Evolutionary conservation across 345 rosid species (phyloP).

Genomic region (Gossypium raimondii): DNA sequence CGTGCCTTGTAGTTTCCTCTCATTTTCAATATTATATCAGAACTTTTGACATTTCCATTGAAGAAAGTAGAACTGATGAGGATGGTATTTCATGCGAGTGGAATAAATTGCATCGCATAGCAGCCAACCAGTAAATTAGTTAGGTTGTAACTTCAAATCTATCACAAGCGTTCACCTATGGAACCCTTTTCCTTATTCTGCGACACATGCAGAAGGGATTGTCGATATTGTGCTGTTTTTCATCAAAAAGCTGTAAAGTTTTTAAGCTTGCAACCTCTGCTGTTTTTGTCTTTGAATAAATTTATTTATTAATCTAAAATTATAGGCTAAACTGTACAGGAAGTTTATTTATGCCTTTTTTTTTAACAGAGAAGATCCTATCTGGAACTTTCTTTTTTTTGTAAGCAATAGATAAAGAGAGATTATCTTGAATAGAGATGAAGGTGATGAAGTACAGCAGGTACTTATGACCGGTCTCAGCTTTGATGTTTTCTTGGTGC

Average conservation of each 20-base stretch:
- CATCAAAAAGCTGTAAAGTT: not conserved
- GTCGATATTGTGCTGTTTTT: not conserved
- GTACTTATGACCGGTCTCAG: slow-evolving; percentile 43
- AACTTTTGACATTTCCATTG: not conserved
- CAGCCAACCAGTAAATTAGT: not conserved
- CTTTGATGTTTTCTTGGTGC: slow-evolving; percentile 40
- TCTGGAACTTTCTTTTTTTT: not conserved
- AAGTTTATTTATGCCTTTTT: not conserved
- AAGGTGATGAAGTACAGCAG: slow-evolving; percentile 39
- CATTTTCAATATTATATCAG: not conserved
- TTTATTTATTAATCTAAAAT: not conserved
- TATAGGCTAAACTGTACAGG: not conserved
- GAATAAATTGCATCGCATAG: not conserved
- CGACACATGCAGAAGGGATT: not conserved
- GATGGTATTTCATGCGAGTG: not conserved
- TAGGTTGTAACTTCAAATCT: not conserved
- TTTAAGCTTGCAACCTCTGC: not conserved
- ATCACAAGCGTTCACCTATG: not conserved
- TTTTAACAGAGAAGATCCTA: not conserved
- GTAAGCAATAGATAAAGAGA: not conserved
- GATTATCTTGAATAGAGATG: slow-evolving; percentile 29
- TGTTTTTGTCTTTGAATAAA: not conserved
- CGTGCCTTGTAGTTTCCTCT: not conserved
- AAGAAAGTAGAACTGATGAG: not conserved
- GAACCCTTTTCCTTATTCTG: not conserved